These are phyloP conservation scores for Bimuria novae-zelandiae DNA, from an alignment of 2,329 filamentous ascomycete species.

Conservation along the genomic window DNA sequence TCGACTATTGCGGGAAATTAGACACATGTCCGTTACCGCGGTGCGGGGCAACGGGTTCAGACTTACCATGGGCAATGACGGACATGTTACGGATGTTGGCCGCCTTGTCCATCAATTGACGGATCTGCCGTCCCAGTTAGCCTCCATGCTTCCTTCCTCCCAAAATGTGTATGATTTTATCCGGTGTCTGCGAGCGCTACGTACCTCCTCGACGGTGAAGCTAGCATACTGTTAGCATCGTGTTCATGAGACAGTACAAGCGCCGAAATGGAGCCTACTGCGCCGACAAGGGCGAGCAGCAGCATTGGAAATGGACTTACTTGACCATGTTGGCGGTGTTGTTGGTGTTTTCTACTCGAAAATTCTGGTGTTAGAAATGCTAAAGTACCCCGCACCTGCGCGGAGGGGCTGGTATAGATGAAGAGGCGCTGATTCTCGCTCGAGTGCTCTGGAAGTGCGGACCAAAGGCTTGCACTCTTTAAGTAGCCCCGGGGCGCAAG, in stretches of 20 bases:
- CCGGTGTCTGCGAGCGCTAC: conserved; percentile 40
- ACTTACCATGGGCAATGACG: conserved; percentile 94
- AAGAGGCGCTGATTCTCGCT: conserved; percentile 23
- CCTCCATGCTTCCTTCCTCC: conserved; percentile 13
- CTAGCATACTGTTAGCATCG: conserved; percentile 64
- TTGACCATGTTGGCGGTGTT: conserved; percentile 99
- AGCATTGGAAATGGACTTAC: conserved; percentile 65
- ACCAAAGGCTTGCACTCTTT: conserved; percentile 36
- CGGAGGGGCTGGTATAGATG: conserved; percentile 30
- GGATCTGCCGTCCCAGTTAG: conserved; percentile 62
- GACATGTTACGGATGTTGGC: conserved; percentile 91
- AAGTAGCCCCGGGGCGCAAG: conserved; percentile 25
- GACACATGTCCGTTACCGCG: conserved; percentile 18
- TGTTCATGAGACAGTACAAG: conserved; percentile 8
- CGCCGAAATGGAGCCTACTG: not conserved
- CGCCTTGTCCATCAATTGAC: conserved; percentile 77
- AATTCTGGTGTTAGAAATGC: conserved; percentile 39
- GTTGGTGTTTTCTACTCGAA: conserved; percentile 38
- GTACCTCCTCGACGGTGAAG: conserved; percentile 94
- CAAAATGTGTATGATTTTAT: conserved; percentile 19
- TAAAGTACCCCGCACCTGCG: conserved; percentile 48
- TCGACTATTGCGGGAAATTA: conserved; percentile 66
- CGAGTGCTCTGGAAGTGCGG: conserved; percentile 40
- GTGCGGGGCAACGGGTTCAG: conserved; percentile 18
- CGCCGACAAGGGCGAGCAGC: conserved; percentile 1